These are phyloP conservation scores for Trametes sanguinea DNA, from an alignment of 768 basidiomycete genomes.

Conservation along the genomic window DNA sequence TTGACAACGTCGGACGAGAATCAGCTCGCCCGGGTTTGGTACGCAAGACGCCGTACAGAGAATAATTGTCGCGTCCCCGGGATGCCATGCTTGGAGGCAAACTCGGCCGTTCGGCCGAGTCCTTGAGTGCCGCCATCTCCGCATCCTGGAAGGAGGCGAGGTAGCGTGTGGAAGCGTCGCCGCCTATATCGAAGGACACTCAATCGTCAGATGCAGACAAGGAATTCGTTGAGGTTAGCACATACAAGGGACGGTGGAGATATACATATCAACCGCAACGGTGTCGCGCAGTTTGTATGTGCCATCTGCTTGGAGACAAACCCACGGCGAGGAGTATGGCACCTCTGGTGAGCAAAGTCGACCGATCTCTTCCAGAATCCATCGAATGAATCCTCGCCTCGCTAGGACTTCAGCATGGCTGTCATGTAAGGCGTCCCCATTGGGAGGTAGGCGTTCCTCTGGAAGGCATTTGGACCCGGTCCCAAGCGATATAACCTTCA, in stretches of 20 bases:
- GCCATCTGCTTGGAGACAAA: slow-evolving; percentile 38
- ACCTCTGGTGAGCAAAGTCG: slow-evolving; percentile 32
- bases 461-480: slow-evolving; percentile 91
- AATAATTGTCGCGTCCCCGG: slow-evolving; percentile 81
- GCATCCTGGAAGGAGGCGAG: slow-evolving; percentile 76
- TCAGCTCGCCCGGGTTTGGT: slow-evolving; percentile 96
- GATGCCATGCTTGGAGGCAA: slow-evolving; percentile 46
- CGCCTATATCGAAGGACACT: slow-evolving; percentile 50
- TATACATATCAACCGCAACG: slow-evolving; percentile 66
- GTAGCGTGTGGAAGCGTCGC: slow-evolving; percentile 84
- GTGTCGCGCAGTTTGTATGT: slow-evolving; percentile 48
- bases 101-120: slow-evolving; percentile 39
- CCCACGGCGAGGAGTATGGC: slow-evolving; percentile 49
- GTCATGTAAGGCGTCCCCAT: slow-evolving; percentile 84
- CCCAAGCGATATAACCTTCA: slow-evolving; percentile 67
- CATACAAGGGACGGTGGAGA: slow-evolving; percentile 72
- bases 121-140: slow-evolving; percentile 70
- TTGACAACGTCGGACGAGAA: slow-evolving; percentile 75
- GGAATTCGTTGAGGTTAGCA: slow-evolving; percentile 7
- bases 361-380: slow-evolving; percentile 74
- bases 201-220: background rate
- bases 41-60: slow-evolving; percentile 72
- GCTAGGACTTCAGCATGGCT: slow-evolving; percentile 93
- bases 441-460: slow-evolving; percentile 52
- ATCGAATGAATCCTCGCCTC: slow-evolving; percentile 72